A percentile compares a stretch with the other conserved stretches of the same genome.
Conservation (phyloP, 352 stramenopile species). For the Phytopythium litorale region DNA sequence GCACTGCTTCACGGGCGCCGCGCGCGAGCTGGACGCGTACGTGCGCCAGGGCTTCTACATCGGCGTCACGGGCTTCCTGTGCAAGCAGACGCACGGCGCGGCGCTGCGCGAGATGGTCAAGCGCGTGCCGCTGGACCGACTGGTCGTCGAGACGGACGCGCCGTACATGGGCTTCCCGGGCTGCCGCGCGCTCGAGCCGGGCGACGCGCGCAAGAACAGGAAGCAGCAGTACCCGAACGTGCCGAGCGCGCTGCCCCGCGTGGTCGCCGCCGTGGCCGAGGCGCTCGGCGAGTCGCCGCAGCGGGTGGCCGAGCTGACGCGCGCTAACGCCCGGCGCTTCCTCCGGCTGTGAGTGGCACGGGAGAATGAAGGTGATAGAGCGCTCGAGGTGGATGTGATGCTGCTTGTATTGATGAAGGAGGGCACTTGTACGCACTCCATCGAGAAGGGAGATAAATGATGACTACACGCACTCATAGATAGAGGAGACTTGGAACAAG, state of each 20-base stretch:
- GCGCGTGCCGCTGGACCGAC: slow-evolving; percentile 64
- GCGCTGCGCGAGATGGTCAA: slow-evolving; percentile 49
- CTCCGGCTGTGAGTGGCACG: slow-evolving; percentile 29
- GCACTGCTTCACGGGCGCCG: slow-evolving; percentile 90
- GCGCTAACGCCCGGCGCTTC: slow-evolving; percentile 68
- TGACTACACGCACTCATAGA: slow-evolving; percentile 7
- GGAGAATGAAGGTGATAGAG: background rate
- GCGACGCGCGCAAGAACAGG: slow-evolving; percentile 8
- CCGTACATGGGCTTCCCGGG: slow-evolving; percentile 89
- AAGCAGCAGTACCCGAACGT: slow-evolving; percentile 85
- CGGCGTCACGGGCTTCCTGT: slow-evolving; percentile 89
- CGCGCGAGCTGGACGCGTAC: slow-evolving; percentile 71
- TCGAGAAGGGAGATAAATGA: slow-evolving; percentile 2
- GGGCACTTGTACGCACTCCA: background rate
- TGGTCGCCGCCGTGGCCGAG: slow-evolving; percentile 53
- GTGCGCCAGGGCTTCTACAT: slow-evolving; percentile 79
- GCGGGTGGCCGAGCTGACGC: slow-evolving; percentile 59
- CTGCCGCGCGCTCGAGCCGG: slow-evolving; percentile 35
- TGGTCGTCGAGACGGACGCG: slow-evolving; percentile 91
- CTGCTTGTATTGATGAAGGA: background rate
- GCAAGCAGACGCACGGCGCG: slow-evolving; percentile 67
- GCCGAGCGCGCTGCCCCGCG: slow-evolving; percentile 51
- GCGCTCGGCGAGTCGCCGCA: slow-evolving; percentile 37
- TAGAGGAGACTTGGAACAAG: slow-evolving; percentile 3
- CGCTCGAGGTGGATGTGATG: background rate